These are phyloP conservation scores for Tricholoma sp. DNA, from an alignment of 768 basidiomycete genomes.

Conservation along the genomic window DNA sequence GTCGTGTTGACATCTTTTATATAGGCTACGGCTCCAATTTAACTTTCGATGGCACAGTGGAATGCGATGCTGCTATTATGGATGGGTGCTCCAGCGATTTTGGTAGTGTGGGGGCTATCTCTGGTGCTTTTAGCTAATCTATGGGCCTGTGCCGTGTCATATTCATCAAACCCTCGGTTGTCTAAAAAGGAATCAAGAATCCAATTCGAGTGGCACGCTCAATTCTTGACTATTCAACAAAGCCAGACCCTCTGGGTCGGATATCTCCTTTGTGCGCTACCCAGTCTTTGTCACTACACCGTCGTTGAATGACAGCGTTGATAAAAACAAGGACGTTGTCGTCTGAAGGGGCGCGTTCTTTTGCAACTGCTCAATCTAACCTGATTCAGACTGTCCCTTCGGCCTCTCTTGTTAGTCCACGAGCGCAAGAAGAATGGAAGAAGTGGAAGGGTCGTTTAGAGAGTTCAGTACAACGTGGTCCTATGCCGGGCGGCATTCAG, in stretches of 20 bases:
- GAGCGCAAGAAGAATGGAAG: slow-evolving; percentile 50
- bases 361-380: slow-evolving; percentile 33
- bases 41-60: slow-evolving; percentile 66
- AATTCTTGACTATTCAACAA: slow-evolving; percentile 49
- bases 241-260: slow-evolving; percentile 50
- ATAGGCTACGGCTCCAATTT: slow-evolving; percentile 75
- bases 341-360: slow-evolving; percentile 51
- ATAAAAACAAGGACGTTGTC: slow-evolving; percentile 47
- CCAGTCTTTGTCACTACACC: not conserved
- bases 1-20: not conserved
- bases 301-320: not conserved
- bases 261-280: slow-evolving; percentile 61
- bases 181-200: slow-evolving; percentile 53
- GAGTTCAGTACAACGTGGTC: slow-evolving; percentile 1
- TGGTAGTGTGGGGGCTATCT: slow-evolving; percentile 69
- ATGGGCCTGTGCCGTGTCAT: not conserved
- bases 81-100: slow-evolving; percentile 38
- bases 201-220: slow-evolving; percentile 58
- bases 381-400: slow-evolving; percentile 31
- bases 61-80: slow-evolving; percentile 82
- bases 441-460: slow-evolving; percentile 52
- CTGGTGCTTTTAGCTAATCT: slow-evolving; percentile 36
- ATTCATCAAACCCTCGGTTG: not conserved
- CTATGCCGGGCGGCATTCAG: slow-evolving; percentile 37
- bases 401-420: slow-evolving; percentile 43